These are phyloP conservation scores for Calendula officinalis DNA, from an alignment of 129 eudicot species.

Conservation along the genomic window DNA sequence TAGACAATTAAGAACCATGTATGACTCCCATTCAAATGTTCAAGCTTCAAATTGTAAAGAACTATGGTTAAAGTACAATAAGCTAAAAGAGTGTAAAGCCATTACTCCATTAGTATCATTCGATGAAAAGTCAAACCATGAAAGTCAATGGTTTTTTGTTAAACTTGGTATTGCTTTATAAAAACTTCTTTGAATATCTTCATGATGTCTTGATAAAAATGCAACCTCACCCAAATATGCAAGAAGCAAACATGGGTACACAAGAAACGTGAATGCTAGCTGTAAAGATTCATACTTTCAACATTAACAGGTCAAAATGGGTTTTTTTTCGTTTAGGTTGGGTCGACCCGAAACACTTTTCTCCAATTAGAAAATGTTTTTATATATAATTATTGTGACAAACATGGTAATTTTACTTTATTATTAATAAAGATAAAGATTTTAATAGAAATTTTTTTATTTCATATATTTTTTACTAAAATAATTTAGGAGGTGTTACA, in stretches of 20 bases:
- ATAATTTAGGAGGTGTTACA: too few relatives aligned
- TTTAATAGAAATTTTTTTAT: too few relatives aligned
- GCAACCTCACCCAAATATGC: slow-evolving; percentile 85
- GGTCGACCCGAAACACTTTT: not conserved
- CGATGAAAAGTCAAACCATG: not conserved
- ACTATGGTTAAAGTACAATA: too few relatives aligned
- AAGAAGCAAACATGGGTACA: slow-evolving; percentile 70
- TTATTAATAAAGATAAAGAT: too few relatives aligned
- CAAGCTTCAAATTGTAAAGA: not conserved
- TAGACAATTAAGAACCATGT: too few relatives aligned
- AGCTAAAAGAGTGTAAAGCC: too few relatives aligned
- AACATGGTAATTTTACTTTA: too few relatives aligned
- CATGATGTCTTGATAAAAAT: slow-evolving; percentile 51
- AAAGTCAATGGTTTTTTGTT: not conserved
- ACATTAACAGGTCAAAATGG: not conserved
- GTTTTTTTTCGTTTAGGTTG: not conserved
- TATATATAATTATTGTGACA: too few relatives aligned
- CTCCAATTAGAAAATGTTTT: not conserved
- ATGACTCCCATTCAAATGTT: too few relatives aligned
- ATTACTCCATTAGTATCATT: too few relatives aligned
- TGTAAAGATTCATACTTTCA: slow-evolving; percentile 26
- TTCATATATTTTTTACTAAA: too few relatives aligned
- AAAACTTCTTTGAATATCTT: slow-evolving; percentile 48
- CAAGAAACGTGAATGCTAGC: slow-evolving; percentile 68
- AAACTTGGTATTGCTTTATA: slow-evolving; percentile 68